Evolutionary conservation across 805 yeast species (phyloP), one percentile per base, ranked within the genome.

Genomic region (Yamadazyma ubonensis): DNA sequence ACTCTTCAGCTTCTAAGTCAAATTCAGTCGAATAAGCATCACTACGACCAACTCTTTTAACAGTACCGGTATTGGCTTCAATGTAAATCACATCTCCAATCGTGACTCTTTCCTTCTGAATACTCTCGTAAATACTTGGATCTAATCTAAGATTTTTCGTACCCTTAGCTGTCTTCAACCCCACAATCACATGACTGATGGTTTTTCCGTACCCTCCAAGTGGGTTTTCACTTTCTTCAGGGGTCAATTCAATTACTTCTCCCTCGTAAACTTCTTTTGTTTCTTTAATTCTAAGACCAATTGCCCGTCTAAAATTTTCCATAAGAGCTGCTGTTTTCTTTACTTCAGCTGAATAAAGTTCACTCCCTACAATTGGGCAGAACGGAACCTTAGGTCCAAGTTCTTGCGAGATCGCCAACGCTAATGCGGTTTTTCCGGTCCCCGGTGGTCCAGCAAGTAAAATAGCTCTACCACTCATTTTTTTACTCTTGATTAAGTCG

Each of bases 21-120:
- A 90, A 93, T 67, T 93, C 99, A 7, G 99, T 89, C 17, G 99
- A 97, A 57, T 89, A 89, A 0, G 97, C 96, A 63, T 93, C 98
- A n/a, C 96, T 86, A 62, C 99, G 79, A 38, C 99, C 99, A 18
- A 93, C 96, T 57, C 98, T 76, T 58, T 91, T 91, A 29, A 93
- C 96, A 16, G 96, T 88, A 29, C 99, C 99, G 11, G 97, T 91
- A 57, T 95, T 91, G 43, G 97, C 86, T 67, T 93, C 99, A 50
- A 93, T 88, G 60, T 95, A 91, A 48, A 93, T 89, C 37, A 93
- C 97, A 65, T 93, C 99, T 38, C 99, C 99, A 18, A 91, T 84
- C 25, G 90, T 76, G 11, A 93, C 95, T 52, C 90, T 80, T 62
- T 93, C 99, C 72, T 91, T 90, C 59, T 91, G 95, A 58, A 91